phyloP scores from a whole-genome alignment of 495 filamentous ascomycete genomes.

The Aspergillus hancockii region DNA sequence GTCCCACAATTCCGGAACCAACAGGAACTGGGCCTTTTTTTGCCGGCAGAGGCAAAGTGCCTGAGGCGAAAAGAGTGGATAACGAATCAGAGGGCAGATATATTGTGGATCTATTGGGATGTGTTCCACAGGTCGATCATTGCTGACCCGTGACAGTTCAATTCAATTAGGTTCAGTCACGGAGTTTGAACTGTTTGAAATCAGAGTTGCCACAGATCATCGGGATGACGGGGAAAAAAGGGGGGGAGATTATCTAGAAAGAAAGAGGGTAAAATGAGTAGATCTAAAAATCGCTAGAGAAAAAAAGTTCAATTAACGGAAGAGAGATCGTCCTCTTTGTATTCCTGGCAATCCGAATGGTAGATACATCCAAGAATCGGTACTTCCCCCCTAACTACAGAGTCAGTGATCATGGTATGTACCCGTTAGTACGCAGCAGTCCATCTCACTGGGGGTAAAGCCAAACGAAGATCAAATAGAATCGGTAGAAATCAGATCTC shows the following conservation, averaged over 20 bases:
- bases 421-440: too few species aligned
- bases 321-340: neutral
- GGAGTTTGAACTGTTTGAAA: constrained; percentile 2
- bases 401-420: too few species aligned
- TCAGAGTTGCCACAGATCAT: constrained; percentile 14
- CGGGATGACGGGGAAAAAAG: neutral
- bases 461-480: neutral
- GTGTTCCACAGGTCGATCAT: constrained; percentile 24
- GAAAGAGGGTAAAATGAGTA: too few species aligned
- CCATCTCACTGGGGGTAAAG: neutral
- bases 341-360: neutral
- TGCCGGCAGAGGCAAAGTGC: constrained; percentile 4
- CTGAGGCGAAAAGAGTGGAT: constrained; percentile 18
- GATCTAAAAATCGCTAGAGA: too few species aligned
- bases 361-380: too few species aligned
- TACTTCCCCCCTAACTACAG: neutral
- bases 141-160: constrained; percentile 8
- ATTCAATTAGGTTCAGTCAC: constrained; percentile 8
- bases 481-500: neutral
- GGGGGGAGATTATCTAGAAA: neutral
- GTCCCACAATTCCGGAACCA: constrained; percentile 5
- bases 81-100: constrained; percentile 23
- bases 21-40: neutral
- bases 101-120: constrained; percentile 6
- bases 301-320: too few species aligned